Percentiles rank a stretch among this genome's conserved stretches.
Conservation (phyloP, 1,284 basidiomycete species). For the Veloporphyrellus conicus region DNA sequence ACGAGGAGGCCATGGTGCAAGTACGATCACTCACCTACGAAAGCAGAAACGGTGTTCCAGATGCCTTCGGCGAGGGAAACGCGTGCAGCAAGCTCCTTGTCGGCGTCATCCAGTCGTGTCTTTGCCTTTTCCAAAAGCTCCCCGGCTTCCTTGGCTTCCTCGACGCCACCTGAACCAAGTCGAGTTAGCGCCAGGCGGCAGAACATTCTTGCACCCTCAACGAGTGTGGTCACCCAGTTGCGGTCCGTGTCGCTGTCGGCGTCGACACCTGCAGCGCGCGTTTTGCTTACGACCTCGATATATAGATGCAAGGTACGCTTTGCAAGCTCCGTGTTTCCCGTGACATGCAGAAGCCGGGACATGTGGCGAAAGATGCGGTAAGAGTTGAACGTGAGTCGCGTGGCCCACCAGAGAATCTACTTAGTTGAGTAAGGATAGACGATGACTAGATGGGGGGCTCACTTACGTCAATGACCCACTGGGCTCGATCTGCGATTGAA, state of each 20-base stretch:
- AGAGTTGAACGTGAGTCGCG: constrained; percentile 87
- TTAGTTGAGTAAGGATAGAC: background rate
- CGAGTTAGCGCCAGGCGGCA: constrained; percentile 45
- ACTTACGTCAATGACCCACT: constrained; percentile 73
- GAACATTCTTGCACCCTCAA: constrained; percentile 73
- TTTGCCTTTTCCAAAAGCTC: constrained; percentile 54
- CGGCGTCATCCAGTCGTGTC: constrained; percentile 44
- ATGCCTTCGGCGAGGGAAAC: constrained; percentile 67
- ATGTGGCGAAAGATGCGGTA: constrained; percentile 80
- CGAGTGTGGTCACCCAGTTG: constrained; percentile 68
- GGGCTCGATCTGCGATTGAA: constrained; percentile 51
- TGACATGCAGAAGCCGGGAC: constrained; percentile 63
- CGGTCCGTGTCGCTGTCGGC: constrained; percentile 54
- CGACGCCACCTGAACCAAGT: constrained; percentile 37
- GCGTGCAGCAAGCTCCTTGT: constrained; percentile 47
- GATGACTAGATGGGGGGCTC: background rate
- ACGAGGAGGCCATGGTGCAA: background rate
- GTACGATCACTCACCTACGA: constrained; percentile 46
- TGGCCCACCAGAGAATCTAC: constrained; percentile 87
- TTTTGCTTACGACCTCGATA: constrained; percentile 78
- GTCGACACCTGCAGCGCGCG: constrained; percentile 41
- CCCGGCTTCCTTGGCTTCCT: constrained; percentile 59
- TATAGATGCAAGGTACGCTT: constrained; percentile 77
- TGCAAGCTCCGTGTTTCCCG: constrained; percentile 64
- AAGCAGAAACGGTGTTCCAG: constrained; percentile 55